phyloP scores from a whole-genome alignment of 495 filamentous ascomycete genomes.

The Penicillium lividum region DNA sequence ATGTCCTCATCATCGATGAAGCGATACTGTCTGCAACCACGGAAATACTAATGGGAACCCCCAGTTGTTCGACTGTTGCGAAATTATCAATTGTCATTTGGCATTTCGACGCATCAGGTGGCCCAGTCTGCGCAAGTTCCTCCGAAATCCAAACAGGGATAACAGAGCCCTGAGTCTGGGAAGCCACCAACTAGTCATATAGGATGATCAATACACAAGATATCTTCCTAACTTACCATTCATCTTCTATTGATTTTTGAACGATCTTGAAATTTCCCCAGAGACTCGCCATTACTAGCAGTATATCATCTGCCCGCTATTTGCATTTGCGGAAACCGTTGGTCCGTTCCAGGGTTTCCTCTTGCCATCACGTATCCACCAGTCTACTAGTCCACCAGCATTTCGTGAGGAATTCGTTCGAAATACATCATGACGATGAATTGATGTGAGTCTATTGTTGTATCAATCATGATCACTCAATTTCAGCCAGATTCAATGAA shows the following conservation, averaged over 20 bases:
- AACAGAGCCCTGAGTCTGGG: no score
- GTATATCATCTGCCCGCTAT: conserved; percentile 11
- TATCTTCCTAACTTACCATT: no score
- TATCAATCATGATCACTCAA: conserved; percentile 13
- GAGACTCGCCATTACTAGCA: conserved; percentile 19
- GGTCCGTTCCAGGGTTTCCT: conserved; percentile 15
- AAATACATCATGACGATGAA: conserved; percentile 33
- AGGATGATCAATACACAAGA: no score
- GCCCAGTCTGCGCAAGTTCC: no score
- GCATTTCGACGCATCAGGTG: no score
- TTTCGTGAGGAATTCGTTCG: conserved; percentile 26
- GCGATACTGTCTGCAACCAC: no score
- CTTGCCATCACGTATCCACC: conserved; percentile 10
- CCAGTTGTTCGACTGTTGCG: no score
- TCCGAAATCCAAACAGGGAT: no score
- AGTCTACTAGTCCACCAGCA: conserved; percentile 19
- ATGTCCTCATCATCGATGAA: no score
- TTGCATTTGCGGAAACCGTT: conserved; percentile 16
- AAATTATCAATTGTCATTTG: no score
- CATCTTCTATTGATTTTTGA: conserved; percentile 1
- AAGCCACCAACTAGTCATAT: no score
- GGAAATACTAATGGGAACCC: no score
- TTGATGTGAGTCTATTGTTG: conserved; percentile 17
- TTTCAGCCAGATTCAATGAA: conserved; percentile 29
- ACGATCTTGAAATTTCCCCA: conserved; percentile 13